Base-by-base conservation (phyloP, 257 asterid genomes). In the Scutellaria baicalensis region DNA sequence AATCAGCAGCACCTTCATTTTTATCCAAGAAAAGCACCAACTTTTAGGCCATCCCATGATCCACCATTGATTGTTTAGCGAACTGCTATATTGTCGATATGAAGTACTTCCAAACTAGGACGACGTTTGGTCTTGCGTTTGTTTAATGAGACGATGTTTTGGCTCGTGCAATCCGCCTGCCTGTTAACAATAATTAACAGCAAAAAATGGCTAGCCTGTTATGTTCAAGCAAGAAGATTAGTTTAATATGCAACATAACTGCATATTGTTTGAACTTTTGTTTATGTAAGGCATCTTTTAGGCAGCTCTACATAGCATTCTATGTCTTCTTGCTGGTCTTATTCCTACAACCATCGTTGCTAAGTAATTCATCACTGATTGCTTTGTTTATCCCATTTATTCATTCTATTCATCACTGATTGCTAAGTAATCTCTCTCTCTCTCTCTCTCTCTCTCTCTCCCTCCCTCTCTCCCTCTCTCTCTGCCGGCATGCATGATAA, bases 81-180 rank as follows among this genome's bases (percentile, higher is more conserved):
- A 27, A 27, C 33, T 1, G 33, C 33, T 27, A 3, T 27, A 27
- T 2, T 27, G 33, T 27, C 33, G 33, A 27, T 27, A 27, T 27
- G 33, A 27, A 27, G 33, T 27, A 27, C 33, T 27, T 27, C 33
- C 33, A 27, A 27, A 40, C 3, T 48, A 50, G 21, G 17, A 57
- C 9, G 55, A 14, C 14, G 36, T 36, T 61, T 52, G 57, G 59
- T 42, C 17, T 2, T 6, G 71, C 59, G 51, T 5, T 45, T 55
- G 48, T 61, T 66, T 55, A 64, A 56, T 64, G 58, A 59, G 11
- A 14, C 20, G 23, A 12, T 16, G 51, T 70, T 35, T 62, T 13
- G 3, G 18, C 69, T 70, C 27, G 77, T 70, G 44, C 10, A 9
- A 65, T 66, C 81, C 77, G 81, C 77, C 76, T 31, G 73, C 68